These are phyloP conservation scores for Hypericum perforatum DNA, from an alignment of 345 rosid species.

Conservation along the genomic window DNA sequence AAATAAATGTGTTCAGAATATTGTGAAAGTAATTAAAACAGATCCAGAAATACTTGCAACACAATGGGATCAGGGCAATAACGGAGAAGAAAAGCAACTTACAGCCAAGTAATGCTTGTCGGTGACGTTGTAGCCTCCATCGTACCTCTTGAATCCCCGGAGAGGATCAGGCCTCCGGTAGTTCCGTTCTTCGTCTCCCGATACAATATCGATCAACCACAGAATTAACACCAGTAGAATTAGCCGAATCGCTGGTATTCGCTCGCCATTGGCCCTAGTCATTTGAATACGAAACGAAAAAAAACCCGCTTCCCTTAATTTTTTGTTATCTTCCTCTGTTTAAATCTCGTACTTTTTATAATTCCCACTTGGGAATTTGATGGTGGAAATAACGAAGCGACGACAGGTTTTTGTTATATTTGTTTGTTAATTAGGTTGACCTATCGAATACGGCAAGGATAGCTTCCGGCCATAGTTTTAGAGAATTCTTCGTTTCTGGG, in stretches of 20 bases:
- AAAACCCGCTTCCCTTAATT: no score
- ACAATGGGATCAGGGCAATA: not conserved
- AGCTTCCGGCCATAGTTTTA: slow-evolving; percentile 43
- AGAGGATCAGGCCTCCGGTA: slow-evolving; percentile 54
- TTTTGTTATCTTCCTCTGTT: no score
- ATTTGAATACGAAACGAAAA: no score
- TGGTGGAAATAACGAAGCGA: no score
- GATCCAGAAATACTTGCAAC: not conserved
- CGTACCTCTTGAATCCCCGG: slow-evolving; percentile 34
- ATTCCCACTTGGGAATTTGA: no score
- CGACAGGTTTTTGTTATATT: no score
- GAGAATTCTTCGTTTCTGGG: not conserved
- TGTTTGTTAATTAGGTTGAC: slow-evolving; percentile 18
- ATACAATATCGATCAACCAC: slow-evolving; percentile 18
- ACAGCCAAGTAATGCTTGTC: slow-evolving; percentile 70
- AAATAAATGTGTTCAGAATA: no score
- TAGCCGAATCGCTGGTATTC: slow-evolving; percentile 13
- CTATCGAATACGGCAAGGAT: slow-evolving; percentile 49
- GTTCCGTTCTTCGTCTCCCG: slow-evolving; percentile 12
- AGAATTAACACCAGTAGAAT: slow-evolving; percentile 28
- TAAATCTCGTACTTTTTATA: no score
- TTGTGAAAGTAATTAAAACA: no score
- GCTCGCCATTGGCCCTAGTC: slow-evolving; percentile 7
- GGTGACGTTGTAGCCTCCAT: slow-evolving; percentile 40
- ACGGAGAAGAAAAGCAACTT: slow-evolving; percentile 17